Evolutionary conservation across 2,329 filamentous ascomycete species (phyloP), one percentile per base, ranked within the genome.

Genomic region (Sporothrix globosa): DNA sequence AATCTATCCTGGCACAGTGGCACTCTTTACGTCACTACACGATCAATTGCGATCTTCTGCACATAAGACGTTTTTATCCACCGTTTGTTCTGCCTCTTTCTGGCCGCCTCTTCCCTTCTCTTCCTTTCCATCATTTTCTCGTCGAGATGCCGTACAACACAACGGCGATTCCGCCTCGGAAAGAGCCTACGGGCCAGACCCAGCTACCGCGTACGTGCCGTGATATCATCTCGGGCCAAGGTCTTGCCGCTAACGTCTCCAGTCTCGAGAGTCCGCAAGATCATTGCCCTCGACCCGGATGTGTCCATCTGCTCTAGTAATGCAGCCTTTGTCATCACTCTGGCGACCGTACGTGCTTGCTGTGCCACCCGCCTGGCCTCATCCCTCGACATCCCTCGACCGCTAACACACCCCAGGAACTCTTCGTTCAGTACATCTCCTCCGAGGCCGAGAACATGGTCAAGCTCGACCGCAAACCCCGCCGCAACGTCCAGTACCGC

Each of bases 251-350:
- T 58, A 24, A 44, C 53, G 27, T 7, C 46, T 17, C 58, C 73
- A 98, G 96, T 98, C 70, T 92, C 96, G 21, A 89, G 96, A 76
- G 92, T 99, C 71, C 97, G 97, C 82, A 97, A 97, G 82, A 97
- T 99, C 78, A 92, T 99, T 72, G 87, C 89, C 65, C 87, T 93
- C 71, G 96, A 99, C 80, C 89, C 92, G 56, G 95, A 97, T 73
- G 91, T 97, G 73, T 85, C 84, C 73, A 88, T 92, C 78, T 97
- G 93, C 80, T 97, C 94, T 61, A 97, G 94, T 80, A 97, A 97
- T 77, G 95, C 95, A 69, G 92, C 94, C 24, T 98, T 98, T 79
- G 90, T 95, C 70, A 96, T 98, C 76, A 94, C 95, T 1, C 86
- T 97, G 72, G 96, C 96, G 27, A 94, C 96, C 3, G 91, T 92